A percentile compares a stretch with the other conserved stretches of the same genome.
Evolutionary conservation across 139 green algal species (phyloP).

Genomic region (Eudorina sp.): DNA sequence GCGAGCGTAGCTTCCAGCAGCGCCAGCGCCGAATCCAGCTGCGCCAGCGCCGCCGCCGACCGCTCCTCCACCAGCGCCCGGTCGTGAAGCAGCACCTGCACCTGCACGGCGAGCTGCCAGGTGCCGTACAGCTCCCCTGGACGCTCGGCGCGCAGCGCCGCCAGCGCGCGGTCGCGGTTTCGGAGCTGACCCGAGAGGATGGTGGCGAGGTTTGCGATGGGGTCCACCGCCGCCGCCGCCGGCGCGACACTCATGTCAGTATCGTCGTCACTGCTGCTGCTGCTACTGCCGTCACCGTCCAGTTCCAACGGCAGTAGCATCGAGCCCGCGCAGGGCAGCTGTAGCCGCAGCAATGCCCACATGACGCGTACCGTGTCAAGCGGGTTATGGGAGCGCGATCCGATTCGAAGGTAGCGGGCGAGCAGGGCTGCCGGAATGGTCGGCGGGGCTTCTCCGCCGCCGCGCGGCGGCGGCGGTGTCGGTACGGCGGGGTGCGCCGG

Average conservation of each 20-base stretch:
- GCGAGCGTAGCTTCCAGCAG: constrained; percentile 3
- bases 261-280: not conserved
- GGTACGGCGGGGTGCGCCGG: not conserved
- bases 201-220: not conserved
- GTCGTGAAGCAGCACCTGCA: not conserved
- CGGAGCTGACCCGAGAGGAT: constrained; percentile 18
- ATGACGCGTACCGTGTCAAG: constrained; percentile 37
- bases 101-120: constrained; percentile 15
- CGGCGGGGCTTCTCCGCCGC: not conserved
- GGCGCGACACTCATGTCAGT: too few species aligned
- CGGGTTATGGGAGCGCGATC: not conserved
- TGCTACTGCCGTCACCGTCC: not conserved
- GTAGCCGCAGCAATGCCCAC: constrained; percentile 34
- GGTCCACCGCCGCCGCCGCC: not conserved
- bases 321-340: constrained; percentile 8
- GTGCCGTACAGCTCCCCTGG: constrained; percentile 36
- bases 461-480: not conserved
- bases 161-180: constrained; percentile 1
- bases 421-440: constrained; percentile 10
- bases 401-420: constrained; percentile 23
- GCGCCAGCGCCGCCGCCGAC: not conserved
- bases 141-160: not conserved
- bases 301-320: not conserved
- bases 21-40: constrained; percentile 4
- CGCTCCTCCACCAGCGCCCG: not conserved